Conservation (phyloP, 441 rosid species). For the Pelargonium australe region DNA sequence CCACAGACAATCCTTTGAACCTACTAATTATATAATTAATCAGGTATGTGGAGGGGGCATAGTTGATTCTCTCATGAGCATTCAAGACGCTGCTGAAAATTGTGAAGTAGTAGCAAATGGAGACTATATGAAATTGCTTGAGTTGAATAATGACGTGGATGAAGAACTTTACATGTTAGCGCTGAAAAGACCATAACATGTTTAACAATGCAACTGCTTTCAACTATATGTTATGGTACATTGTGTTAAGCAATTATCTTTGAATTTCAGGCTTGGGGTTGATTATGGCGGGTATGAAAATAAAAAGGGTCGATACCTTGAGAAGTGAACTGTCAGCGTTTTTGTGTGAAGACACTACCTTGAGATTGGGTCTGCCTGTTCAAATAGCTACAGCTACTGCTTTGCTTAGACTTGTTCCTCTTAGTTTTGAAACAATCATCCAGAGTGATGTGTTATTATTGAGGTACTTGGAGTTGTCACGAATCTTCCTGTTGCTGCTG, state of each 20-base stretch:
- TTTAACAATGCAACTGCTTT: no score
- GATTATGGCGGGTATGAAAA: conserved; percentile 49
- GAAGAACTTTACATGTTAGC: conserved; percentile 62
- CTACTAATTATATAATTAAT: conserved; percentile 15
- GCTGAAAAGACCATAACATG: conserved; percentile 32
- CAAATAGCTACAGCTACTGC: conserved; percentile 51
- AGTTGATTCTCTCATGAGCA: conserved; percentile 26
- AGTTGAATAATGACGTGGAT: conserved; percentile 55
- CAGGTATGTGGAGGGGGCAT: conserved; percentile 18
- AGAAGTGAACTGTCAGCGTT: conserved; percentile 40
- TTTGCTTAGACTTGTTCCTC: conserved; percentile 36
- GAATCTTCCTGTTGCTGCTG: conserved; percentile 23
- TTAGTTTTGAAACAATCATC: conserved; percentile 27
- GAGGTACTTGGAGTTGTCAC: no score
- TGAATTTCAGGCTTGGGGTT: conserved; percentile 35
- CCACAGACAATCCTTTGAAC: conserved; percentile 12
- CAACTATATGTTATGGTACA: no score
- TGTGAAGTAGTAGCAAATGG: conserved; percentile 30
- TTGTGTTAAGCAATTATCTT: no score
- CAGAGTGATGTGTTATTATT: conserved; percentile 13
- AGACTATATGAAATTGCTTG: conserved; percentile 75
- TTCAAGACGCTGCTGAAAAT: conserved; percentile 23
- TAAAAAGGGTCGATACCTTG: conserved; percentile 39
- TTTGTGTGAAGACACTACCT: conserved; percentile 34
- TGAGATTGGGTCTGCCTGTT: conserved; percentile 39